Percentiles rank a stretch among this genome's conserved stretches.
Conservation (phyloP, 768 basidiomycete genomes). For the Suillus clintonianus region DNA sequence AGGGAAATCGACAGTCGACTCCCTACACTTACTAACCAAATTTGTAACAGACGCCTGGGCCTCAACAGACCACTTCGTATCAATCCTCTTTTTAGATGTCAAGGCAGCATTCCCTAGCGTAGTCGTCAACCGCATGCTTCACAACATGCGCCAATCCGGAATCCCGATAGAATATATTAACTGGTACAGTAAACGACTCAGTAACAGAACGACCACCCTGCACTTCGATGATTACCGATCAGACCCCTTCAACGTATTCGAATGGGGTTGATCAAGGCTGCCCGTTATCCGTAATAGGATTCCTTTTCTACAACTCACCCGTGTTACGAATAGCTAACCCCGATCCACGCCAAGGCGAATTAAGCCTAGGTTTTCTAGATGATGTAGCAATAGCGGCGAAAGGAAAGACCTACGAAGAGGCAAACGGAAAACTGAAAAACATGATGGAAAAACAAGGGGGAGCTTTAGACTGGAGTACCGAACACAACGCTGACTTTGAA, state of each 20-base stretch:
- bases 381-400: constrained; percentile 1
- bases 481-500: constrained; percentile 3
- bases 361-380: constrained; percentile 7
- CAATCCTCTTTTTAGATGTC: too few relatives aligned
- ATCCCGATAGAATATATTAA: too few relatives aligned
- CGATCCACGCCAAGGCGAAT: not conserved
- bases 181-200: too few relatives aligned
- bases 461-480: not conserved
- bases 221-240: constrained; percentile 28
- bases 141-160: too few relatives aligned
- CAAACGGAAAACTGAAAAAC: not conserved
- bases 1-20: too few relatives aligned
- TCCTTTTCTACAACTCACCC: constrained; percentile 30
- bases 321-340: constrained; percentile 16
- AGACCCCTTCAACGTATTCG: constrained; percentile 11
- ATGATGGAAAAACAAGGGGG: constrained; percentile 1
- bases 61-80: too few relatives aligned
- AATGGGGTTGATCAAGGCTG: constrained; percentile 34
- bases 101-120: too few relatives aligned
- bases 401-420: not conserved
- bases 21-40: too few relatives aligned
- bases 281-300: constrained; percentile 26
- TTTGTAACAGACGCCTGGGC: too few relatives aligned
- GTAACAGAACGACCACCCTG: too few relatives aligned
- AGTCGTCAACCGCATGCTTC: too few relatives aligned